phyloP scores from a whole-genome alignment of 139 green algal species.

The Coccomyxa sp. region DNA sequence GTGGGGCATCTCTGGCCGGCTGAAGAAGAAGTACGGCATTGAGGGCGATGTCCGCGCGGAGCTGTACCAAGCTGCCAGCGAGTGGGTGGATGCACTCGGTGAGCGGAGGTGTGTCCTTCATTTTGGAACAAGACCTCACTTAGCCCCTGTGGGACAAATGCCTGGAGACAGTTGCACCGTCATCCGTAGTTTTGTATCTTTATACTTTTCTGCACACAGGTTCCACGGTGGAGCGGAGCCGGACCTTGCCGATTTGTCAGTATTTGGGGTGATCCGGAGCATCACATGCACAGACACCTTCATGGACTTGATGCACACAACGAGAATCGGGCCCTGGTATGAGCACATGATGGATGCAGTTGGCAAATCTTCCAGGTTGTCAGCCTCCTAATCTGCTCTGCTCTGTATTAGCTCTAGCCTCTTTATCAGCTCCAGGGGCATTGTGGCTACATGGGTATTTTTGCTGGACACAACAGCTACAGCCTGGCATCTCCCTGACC shows the following conservation, averaged over 20 bases:
- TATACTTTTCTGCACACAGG: not conserved
- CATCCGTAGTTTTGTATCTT: not conserved
- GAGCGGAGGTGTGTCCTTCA: slow-evolving; percentile 3
- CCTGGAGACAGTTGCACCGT: not conserved
- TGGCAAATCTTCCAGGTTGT: slow-evolving; percentile 14
- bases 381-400: not conserved
- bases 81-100: slow-evolving; percentile 46
- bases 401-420: no score
- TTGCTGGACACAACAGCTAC: no score
- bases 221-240: slow-evolving; percentile 64
- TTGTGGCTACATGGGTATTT: no score
- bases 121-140: not conserved
- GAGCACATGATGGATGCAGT: slow-evolving; percentile 60
- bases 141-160: not conserved
- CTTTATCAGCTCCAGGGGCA: no score
- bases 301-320: slow-evolving; percentile 77
- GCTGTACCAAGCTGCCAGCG: slow-evolving; percentile 60
- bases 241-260: slow-evolving; percentile 85
- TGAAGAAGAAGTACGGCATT: slow-evolving; percentile 86
- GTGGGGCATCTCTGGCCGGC: slow-evolving; percentile 54
- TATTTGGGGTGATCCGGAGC: slow-evolving; percentile 87
- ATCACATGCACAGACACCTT: slow-evolving; percentile 78
- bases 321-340: slow-evolving; percentile 66
- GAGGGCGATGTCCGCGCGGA: slow-evolving; percentile 70
- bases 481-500: no score